Base-by-base conservation (phyloP, 2,329 filamentous ascomycete species). In the Madurella mycetomatis region DNA sequence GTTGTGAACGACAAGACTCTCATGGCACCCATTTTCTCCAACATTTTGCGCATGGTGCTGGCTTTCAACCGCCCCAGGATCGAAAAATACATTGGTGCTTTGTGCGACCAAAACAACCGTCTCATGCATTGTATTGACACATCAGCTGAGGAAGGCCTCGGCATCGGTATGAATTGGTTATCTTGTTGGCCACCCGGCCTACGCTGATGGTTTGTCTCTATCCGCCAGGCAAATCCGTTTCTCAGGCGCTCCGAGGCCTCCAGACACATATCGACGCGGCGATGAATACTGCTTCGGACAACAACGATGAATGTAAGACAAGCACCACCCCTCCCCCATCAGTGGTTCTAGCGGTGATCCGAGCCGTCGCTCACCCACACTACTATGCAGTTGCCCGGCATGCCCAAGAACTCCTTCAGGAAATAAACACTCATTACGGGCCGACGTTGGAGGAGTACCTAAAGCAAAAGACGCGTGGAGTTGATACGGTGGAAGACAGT, bases 1-100 rank as follows among this genome's bases (percentile, higher is more conserved):
- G 49, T 56, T 13, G 12, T 59, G 1, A 31, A 49, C 1, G 18
- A 59, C 32, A 42, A 34, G 32, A 9, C 31, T 1, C 40, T 44
- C 16, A 41, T 41, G 18, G 41, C 4, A 7, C 17, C 17, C 3
- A 1, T 48, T 0, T 43, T 40, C 16, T 54, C 53, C 2, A 8
- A 25, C 2, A 53, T 64, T 0, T 39, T 67, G 4, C 47, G 19
- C 1, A 59, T 45, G 16, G 49, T 65, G 3, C 5, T 65, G 2
- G 47, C 48, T 0, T 64, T 64, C 47, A 65, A 60, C 16, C 53
- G 58, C 4, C 42, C 19, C 1, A 51, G 55, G 1, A 30, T 67
- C 0, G 39, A 56, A 39, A 1, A 11, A 1, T 62, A 65, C 16
- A n/a, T 60, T 11, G 48, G 30, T 2, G 9, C 13, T 0, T 13